Evolutionary conservation across 2,329 filamentous ascomycete species (phyloP).

Genomic region (Phoma sp.): DNA sequence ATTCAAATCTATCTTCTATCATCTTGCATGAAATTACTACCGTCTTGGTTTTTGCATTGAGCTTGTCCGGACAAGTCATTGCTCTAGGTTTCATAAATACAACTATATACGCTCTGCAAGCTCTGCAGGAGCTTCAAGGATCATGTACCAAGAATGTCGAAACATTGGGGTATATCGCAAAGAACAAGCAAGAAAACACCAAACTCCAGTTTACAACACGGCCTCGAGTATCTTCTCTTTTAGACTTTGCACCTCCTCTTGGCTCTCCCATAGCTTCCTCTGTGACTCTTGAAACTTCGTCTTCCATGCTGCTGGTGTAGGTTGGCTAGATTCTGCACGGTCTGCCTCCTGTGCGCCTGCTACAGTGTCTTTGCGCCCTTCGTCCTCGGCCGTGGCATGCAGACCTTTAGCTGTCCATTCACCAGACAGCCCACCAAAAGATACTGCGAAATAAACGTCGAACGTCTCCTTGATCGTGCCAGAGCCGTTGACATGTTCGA

Average conservation of each 20-base stretch:
- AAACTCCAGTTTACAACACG: conserved; percentile 36
- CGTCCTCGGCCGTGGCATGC: conserved; percentile 18
- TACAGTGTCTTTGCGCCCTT: conserved; percentile 2
- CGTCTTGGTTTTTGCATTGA: background rate
- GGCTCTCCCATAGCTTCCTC: conserved; percentile 41
- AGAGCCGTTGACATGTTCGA: conserved; percentile 18
- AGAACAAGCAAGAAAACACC: conserved; percentile 14
- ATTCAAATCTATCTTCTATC: too few species aligned
- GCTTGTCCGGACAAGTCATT: conserved; percentile 14
- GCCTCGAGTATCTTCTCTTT: conserved; percentile 49
- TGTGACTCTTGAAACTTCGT: conserved; percentile 43
- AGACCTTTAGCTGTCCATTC: conserved; percentile 53
- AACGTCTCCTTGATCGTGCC: conserved; percentile 48
- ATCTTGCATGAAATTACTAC: background rate
- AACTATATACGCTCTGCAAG: background rate
- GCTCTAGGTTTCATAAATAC: background rate
- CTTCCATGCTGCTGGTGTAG: conserved; percentile 39
- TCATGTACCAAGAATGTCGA: conserved; percentile 19
- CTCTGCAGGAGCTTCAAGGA: background rate
- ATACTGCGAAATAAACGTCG: conserved; percentile 52
- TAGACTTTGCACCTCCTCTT: conserved; percentile 43
- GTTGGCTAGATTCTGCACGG: conserved; percentile 16
- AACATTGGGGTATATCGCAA: conserved; percentile 37
- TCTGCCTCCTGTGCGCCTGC: conserved; percentile 19
- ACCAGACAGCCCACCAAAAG: conserved; percentile 50